phyloP scores from a whole-genome alignment of 352 stramenopile genomes.

The Phytophthora cryptogea region DNA sequence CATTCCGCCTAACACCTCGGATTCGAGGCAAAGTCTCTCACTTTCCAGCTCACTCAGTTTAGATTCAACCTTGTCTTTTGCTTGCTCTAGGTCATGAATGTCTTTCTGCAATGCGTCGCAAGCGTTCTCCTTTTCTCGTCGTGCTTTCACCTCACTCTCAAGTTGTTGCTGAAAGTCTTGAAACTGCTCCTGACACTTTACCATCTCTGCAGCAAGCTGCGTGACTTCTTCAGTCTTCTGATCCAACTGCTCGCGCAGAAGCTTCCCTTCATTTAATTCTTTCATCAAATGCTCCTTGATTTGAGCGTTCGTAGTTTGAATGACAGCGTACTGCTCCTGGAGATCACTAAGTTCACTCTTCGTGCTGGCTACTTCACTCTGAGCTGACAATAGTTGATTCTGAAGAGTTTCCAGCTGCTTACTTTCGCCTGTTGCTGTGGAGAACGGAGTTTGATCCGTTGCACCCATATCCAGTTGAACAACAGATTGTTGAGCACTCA shows the following conservation, averaged over 20 bases:
- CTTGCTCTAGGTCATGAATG: conserved; percentile 21
- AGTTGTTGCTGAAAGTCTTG: conserved; percentile 20
- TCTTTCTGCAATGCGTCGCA: conserved; percentile 22
- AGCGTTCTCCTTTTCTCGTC: conserved; percentile 24
- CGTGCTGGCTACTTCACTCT: conserved; percentile 18
- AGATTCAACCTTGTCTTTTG: conserved; percentile 15
- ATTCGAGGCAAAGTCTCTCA: conserved; percentile 26
- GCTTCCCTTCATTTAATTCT: conserved; percentile 52
- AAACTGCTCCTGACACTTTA: conserved; percentile 23
- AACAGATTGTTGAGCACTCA: conserved; percentile 10
- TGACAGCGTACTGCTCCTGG: conserved; percentile 43
- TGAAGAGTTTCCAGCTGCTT: conserved; percentile 19
- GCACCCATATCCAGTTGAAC: conserved; percentile 15
- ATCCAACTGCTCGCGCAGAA: conserved; percentile 44
- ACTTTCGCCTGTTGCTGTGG: conserved; percentile 1
- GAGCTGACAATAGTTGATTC: conserved; percentile 10
- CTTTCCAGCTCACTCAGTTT: conserved; percentile 29
- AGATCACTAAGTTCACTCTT: conserved; percentile 43
- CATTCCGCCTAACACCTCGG: conserved; percentile 21
- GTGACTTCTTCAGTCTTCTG: conserved; percentile 14
- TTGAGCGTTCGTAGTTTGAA: conserved; percentile 48
- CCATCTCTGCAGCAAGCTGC: conserved; percentile 1
- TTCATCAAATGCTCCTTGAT: conserved; percentile 63
- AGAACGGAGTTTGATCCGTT: not conserved
- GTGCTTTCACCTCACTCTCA: conserved; percentile 11